Conservation (phyloP, 192 early-diverging fungal genomes). For the Oehlia diaphana region DNA sequence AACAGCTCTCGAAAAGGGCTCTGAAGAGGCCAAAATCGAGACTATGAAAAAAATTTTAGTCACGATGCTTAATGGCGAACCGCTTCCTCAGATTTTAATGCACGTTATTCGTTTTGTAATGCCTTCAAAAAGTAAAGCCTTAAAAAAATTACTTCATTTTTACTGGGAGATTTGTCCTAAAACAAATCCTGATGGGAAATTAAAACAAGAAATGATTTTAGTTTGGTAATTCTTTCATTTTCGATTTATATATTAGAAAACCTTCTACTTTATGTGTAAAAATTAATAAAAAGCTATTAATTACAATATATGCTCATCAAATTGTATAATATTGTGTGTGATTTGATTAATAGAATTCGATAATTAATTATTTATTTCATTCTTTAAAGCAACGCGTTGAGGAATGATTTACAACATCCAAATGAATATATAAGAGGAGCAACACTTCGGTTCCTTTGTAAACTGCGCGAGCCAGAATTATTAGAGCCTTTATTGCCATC, state of each 20-base stretch:
- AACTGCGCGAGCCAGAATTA: conserved; percentile 91
- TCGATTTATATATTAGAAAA: no score
- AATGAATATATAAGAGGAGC: conserved; percentile 97
- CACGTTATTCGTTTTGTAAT: conserved; percentile 98
- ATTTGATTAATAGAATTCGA: neutral
- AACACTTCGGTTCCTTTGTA: conserved; percentile 93
- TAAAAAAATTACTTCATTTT: conserved; percentile 95
- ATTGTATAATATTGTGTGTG: neutral
- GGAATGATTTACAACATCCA: conserved; percentile 96
- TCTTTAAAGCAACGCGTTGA: conserved; percentile 75
- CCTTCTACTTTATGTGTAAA: no score
- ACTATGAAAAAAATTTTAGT: conserved; percentile 93
- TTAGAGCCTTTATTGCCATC: conserved; percentile 93
- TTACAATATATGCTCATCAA: neutral
- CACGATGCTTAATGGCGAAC: conserved; percentile 92
- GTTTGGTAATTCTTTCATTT: conserved; percentile 67
- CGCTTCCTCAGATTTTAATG: conserved; percentile 86
- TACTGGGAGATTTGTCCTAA: conserved; percentile 99
- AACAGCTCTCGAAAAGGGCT: conserved; percentile 83
- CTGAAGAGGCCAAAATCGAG: conserved; percentile 89
- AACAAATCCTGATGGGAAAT: conserved; percentile 84
- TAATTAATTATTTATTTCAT: conserved; percentile 1
- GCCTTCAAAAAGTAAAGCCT: conserved; percentile 92
- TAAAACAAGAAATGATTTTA: conserved; percentile 94
- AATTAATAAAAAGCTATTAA: neutral